Percentiles rank a stretch among this genome's conserved stretches.
These are phyloP conservation scores for Candida piceae DNA, from an alignment of 805 yeast species.

Conservation along the genomic window DNA sequence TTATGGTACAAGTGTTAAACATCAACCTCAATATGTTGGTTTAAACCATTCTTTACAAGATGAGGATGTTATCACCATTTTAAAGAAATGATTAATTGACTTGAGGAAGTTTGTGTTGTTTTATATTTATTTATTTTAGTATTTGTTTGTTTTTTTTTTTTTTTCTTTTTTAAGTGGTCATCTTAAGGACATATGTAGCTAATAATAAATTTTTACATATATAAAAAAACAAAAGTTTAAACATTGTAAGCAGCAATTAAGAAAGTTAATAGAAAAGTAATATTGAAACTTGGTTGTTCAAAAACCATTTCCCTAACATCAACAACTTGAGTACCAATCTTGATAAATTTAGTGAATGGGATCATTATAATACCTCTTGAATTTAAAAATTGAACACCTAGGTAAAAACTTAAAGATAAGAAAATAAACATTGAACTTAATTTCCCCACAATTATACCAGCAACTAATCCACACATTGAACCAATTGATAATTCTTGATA, in stretches of 20 bases:
- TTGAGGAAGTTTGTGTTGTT: background rate
- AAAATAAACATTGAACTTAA: constrained; percentile 49
- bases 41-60: constrained; percentile 78
- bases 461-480: constrained; percentile 52
- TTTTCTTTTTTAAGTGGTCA: too few relatives aligned
- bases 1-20: constrained; percentile 91
- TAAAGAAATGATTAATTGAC: constrained; percentile 48
- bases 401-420: constrained; percentile 40
- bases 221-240: constrained; percentile 1
- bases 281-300: constrained; percentile 57
- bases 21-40: constrained; percentile 96
- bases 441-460: constrained; percentile 60
- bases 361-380: constrained; percentile 47
- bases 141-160: too few relatives aligned
- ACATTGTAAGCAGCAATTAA: constrained; percentile 55
- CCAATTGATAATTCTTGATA: constrained; percentile 63
- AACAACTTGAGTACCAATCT: constrained; percentile 34
- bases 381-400: constrained; percentile 49
- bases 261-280: constrained; percentile 50
- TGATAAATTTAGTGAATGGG: constrained; percentile 33
- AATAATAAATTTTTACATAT: background rate
- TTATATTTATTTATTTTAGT: background rate
- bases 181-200: too few relatives aligned
- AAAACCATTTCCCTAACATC: constrained; percentile 48
- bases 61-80: constrained; percentile 95